Percentiles rank a stretch among this genome's conserved stretches.
These are phyloP conservation scores for Nemania abortiva DNA, from an alignment of 2,329 filamentous ascomycete species.

Conservation along the genomic window DNA sequence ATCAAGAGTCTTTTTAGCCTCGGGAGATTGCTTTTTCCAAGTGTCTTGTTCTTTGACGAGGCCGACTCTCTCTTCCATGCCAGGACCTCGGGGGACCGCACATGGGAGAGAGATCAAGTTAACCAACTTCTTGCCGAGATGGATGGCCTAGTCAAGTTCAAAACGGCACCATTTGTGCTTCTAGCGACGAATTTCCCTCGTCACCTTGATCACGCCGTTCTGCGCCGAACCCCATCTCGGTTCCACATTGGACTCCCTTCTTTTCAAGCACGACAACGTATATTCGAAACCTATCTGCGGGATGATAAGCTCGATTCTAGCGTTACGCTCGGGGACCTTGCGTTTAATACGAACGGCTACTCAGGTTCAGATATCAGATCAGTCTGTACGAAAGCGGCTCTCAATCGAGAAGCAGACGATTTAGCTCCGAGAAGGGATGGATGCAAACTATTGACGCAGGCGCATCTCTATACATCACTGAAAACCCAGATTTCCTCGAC, in stretches of 20 bases:
- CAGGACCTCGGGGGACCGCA: neutral
- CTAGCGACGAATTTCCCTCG: neutral
- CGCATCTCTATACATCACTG: too few relatives aligned
- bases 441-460: too few relatives aligned
- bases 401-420: neutral
- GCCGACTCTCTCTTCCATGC: conserved; percentile 40
- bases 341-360: neutral
- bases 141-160: neutral
- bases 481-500: too few relatives aligned
- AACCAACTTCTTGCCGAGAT: conserved; percentile 16
- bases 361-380: neutral
- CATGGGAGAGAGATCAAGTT: neutral
- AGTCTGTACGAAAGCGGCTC: neutral
- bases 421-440: too few relatives aligned
- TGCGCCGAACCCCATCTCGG: neutral
- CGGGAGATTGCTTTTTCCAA: conserved; percentile 44
- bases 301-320: neutral
- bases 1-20: conserved; percentile 48
- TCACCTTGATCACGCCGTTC: conserved; percentile 1
- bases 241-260: neutral
- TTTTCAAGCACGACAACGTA: neutral
- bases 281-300: neutral
- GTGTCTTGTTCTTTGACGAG: conserved; percentile 51
- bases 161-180: neutral
- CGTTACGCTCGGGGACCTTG: neutral